Evolutionary conservation across 83 land plant species (phyloP).

Genomic region (Picea abies): DNA sequence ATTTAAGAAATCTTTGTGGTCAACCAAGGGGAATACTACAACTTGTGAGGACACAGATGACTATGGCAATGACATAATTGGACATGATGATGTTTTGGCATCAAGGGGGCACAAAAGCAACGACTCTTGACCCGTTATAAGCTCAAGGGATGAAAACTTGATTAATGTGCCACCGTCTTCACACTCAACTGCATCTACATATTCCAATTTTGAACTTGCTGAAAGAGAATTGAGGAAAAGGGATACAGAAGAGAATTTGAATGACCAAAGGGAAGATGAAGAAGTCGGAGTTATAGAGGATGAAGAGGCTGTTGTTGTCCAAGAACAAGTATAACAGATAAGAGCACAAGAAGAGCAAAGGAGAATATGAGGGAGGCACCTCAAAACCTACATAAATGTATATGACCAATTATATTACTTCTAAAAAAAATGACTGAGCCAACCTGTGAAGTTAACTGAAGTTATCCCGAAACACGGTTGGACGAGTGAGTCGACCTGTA

Average conservation of each 20-base stretch:
- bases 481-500: no score
- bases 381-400: no score
- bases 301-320: constrained; percentile 91
- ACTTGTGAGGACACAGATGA: constrained; percentile 54
- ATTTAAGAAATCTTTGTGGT: constrained; percentile 70
- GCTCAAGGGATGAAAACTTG: constrained; percentile 62
- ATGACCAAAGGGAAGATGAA: constrained; percentile 55
- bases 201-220: constrained; percentile 52
- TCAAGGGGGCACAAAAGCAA: constrained; percentile 82
- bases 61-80: constrained; percentile 40
- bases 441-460: no score
- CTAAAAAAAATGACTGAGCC: no score
- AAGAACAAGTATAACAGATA: constrained; percentile 91
- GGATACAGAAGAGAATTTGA: constrained; percentile 33
- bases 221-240: constrained; percentile 45
- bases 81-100: constrained; percentile 70
- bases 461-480: no score
- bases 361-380: no score
- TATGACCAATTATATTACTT: no score
- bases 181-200: constrained; percentile 56
- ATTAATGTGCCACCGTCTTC: constrained; percentile 36
- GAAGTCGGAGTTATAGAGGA: constrained; percentile 69
- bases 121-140: constrained; percentile 75
- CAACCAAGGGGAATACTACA: constrained; percentile 47
- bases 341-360: constrained; percentile 74